phyloP scores from a whole-genome alignment of 768 basidiomycete species.

The Galerina marginata region DNA sequence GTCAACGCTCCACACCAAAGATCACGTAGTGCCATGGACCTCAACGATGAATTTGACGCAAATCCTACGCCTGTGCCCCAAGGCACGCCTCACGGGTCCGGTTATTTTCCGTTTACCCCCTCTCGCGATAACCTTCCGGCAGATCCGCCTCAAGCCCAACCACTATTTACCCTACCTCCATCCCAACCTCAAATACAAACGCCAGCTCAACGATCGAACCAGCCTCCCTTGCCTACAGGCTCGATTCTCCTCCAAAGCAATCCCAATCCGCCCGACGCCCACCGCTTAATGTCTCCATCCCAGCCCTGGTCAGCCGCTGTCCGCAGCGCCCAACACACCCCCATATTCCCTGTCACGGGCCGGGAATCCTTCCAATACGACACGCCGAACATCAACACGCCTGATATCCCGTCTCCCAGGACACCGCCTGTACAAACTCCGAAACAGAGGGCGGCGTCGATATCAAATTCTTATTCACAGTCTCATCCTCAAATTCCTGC shows the following conservation, averaged over 20 bases:
- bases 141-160: background rate
- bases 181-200: background rate
- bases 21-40: slow-evolving; percentile 4
- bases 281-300: background rate
- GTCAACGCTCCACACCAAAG: slow-evolving; percentile 9
- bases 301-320: background rate
- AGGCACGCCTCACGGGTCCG: background rate
- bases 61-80: slow-evolving; percentile 6
- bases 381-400: background rate
- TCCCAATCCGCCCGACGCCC: background rate
- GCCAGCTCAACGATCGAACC: background rate
- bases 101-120: background rate
- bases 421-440: no score
- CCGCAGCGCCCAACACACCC: background rate
- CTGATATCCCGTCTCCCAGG: background rate
- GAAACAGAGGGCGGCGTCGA: no score
- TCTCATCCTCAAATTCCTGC: no score
- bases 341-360: background rate
- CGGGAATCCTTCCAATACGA: background rate
- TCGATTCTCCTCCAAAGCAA: slow-evolving; percentile 1
- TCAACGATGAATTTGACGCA: slow-evolving; percentile 13
- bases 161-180: no score
- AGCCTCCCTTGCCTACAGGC: background rate
- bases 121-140: background rate
- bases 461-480: no score